phyloP scores from a whole-genome alignment of 805 yeast species.

The Blastobotrys mokoenaii region DNA sequence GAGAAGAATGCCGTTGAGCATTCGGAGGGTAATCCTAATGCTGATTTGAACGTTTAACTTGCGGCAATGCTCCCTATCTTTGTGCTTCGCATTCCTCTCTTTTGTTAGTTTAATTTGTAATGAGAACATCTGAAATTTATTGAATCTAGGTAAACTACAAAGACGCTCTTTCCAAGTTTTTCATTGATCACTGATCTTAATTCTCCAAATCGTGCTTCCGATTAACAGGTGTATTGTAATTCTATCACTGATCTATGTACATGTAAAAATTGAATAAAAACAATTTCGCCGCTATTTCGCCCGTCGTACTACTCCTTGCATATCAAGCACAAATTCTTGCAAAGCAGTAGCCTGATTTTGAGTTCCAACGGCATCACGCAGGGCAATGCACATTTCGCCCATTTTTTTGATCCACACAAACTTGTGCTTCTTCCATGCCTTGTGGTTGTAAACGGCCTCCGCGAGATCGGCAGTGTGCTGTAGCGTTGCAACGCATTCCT shows the following conservation, averaged over 20 bases:
- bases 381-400: slow-evolving; percentile 2
- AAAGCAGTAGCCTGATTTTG: background rate
- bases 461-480: background rate
- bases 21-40: too few relatives aligned
- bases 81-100: too few relatives aligned
- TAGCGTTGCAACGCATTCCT: slow-evolving; percentile 1
- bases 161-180: too few relatives aligned
- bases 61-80: background rate
- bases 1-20: too few relatives aligned
- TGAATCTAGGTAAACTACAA: too few relatives aligned
- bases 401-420: slow-evolving; percentile 6
- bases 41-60: too few relatives aligned
- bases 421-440: slow-evolving; percentile 9
- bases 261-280: background rate
- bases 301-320: slow-evolving; percentile 2
- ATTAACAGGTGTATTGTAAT: too few relatives aligned
- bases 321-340: slow-evolving; percentile 2
- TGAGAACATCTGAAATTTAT: too few relatives aligned
- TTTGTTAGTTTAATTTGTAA: too few relatives aligned
- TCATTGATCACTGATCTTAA: too few relatives aligned
- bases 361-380: background rate
- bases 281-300: background rate
- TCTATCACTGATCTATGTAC: too few relatives aligned
- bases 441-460: slow-evolving; percentile 3
- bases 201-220: too few relatives aligned